Base-by-base conservation (phyloP, 257 asterid species). In the Nemophila menziesii region DNA sequence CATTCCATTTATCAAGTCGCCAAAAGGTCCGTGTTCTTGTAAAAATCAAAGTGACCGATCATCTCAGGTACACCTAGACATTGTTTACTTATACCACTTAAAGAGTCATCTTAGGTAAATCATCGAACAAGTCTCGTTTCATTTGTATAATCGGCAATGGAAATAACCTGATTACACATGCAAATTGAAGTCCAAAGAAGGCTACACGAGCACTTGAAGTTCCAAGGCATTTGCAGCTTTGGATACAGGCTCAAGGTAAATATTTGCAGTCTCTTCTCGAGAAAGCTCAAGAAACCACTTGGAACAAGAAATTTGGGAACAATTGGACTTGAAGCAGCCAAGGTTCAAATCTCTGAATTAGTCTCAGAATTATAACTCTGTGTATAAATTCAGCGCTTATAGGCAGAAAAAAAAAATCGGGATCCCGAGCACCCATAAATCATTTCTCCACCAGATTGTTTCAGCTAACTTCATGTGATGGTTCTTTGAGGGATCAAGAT, bases 171-270 rank as follows among this genome's bases (percentile, higher is more conserved):
- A n/a, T n/a, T 84, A 72, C 93, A 80, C 37, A 70, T 77, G 86
- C 95, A 84, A 70, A 80, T 84, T 29, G 84, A 84, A 55, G 93
- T 78, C 48, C 95, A 84, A 44, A 70, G 73, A 66, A 77, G 75
- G 61, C 75, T 84, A 13, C 81, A 80, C 10, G 93, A 80, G 55
- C 95, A 74, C 81, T 84, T 38, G 95, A n/a, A n/a, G 94, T 86
- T 53, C 93, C 81, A 52, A 84, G 96, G 23, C 92, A 73, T 47
- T 58, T 58, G 39, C 93, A 82, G 79, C 75, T 82, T 52, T 44
- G 81, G 23, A 75, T 82, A 56, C 92, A 82, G 79, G 80, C 95
- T 27, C 95, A 83, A 62, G 90, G 95, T 23, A 41, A 77, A 70
- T 79, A 83, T 54, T 58, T 83, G 55, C 93, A 87, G 61, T 60